Conservation (phyloP, 345 rosid species). For the Eucalyptus marginata region DNA sequence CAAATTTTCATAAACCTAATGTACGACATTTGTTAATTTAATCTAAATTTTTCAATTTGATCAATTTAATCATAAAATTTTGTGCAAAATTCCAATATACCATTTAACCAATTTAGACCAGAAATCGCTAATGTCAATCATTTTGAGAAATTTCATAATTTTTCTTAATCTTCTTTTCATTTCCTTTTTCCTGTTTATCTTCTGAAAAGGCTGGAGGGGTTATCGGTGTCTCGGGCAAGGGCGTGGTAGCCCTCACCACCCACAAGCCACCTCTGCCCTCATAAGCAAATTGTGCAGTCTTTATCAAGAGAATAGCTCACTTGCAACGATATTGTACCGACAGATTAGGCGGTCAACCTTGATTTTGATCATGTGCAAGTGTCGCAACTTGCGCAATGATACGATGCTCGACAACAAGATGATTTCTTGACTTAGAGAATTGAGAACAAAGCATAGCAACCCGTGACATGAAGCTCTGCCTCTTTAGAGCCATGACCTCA, state of each 20-base stretch:
- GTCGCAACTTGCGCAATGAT: neutral
- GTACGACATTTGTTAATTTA: fast-evolving
- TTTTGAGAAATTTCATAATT: no score
- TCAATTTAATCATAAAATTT: fast-evolving
- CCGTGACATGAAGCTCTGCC: neutral
- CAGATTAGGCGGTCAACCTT: neutral
- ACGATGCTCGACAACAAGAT: neutral
- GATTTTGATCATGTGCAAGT: neutral
- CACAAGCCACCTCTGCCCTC: neutral
- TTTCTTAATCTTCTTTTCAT: no score
- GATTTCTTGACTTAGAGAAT: neutral
- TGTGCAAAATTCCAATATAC: no score
- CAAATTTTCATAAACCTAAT: no score
- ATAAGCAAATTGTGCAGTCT: neutral
- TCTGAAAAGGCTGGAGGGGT: neutral
- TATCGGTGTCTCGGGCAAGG: neutral
- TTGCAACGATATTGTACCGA: neutral
- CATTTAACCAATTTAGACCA: fast-evolving
- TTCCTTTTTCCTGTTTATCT: neutral
- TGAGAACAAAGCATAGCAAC: neutral
- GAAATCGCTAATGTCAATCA: no score
- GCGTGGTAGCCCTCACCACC: neutral
- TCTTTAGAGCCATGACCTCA: neutral
- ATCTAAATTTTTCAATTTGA: no score
- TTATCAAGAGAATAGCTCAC: neutral